A percentile compares a stretch with the other conserved stretches of the same genome.
Evolutionary conservation across 805 yeast genomes (phyloP).

Genomic region (Metschnikowia kofuensis): DNA sequence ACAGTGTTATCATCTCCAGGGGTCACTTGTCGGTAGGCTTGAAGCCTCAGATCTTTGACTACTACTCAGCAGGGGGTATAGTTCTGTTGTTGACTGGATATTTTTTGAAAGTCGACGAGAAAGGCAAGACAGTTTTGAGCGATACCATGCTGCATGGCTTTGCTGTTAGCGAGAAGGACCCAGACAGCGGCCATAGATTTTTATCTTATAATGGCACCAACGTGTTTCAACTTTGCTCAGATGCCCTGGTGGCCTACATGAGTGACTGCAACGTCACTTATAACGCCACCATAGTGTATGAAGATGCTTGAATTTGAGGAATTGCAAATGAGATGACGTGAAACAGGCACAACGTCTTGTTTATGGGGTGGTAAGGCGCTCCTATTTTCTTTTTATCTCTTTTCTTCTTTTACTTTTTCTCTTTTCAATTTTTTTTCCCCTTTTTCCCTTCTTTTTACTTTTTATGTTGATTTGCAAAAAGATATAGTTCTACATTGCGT

Average conservation of each 20-base stretch:
- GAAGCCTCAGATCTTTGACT: background rate
- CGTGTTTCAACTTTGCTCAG: background rate
- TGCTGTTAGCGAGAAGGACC: background rate
- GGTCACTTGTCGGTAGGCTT: background rate
- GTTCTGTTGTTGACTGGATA: background rate
- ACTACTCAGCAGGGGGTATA: background rate
- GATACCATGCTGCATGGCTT: background rate
- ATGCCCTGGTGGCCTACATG: background rate
- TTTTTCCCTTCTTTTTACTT: too few relatives aligned
- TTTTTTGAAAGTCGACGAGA: background rate
- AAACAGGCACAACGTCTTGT: too few relatives aligned
- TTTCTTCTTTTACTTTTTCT: too few relatives aligned
- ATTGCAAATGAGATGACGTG: too few relatives aligned
- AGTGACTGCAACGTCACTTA: background rate
- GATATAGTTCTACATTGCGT: too few relatives aligned
- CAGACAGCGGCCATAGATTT: background rate
- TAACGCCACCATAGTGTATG: background rate
- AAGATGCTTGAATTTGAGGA: background rate
- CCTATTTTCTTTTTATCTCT: too few relatives aligned
- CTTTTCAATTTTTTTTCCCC: too few relatives aligned
- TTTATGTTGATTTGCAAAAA: too few relatives aligned
- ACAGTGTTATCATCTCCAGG: background rate
- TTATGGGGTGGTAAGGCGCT: too few relatives aligned
- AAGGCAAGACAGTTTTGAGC: background rate
- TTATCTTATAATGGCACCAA: background rate